Conservation (phyloP, 495 filamentous ascomycete species). For the Rostrohypoxylon terebratum region DNA sequence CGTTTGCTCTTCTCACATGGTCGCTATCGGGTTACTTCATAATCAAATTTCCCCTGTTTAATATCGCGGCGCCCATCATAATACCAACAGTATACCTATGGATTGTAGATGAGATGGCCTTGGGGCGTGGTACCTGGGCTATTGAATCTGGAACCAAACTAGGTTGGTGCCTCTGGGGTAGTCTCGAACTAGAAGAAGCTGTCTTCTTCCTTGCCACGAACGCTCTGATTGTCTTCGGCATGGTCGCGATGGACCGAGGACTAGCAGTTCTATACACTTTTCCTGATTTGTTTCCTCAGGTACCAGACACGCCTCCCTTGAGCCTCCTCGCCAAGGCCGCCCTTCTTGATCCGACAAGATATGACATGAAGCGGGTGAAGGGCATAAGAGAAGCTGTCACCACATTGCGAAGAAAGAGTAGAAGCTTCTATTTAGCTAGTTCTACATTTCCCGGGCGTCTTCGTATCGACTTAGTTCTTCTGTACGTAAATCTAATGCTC, state of each 20-base stretch:
- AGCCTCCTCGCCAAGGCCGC: slow-evolving; percentile 59
- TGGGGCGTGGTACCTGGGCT: slow-evolving; percentile 72
- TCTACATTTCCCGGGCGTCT: slow-evolving; percentile 70
- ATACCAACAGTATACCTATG: slow-evolving; percentile 75
- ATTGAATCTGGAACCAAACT: slow-evolving; percentile 73
- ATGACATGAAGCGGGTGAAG: slow-evolving; percentile 63
- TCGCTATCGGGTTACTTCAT: slow-evolving; percentile 69
- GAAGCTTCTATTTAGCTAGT: slow-evolving; percentile 77
- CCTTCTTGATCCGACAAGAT: slow-evolving; percentile 54
- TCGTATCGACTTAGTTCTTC: slow-evolving; percentile 71
- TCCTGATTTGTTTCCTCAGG: slow-evolving; percentile 59
- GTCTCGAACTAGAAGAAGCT: slow-evolving; percentile 75
- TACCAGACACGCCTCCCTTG: slow-evolving; percentile 58
- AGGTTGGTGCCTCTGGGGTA: slow-evolving; percentile 67
- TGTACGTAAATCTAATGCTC: slow-evolving; percentile 53
- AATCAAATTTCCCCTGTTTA: slow-evolving; percentile 63
- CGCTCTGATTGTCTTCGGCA: slow-evolving; percentile 71
- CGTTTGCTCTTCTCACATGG: slow-evolving; percentile 73
- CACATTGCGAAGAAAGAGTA: slow-evolving; percentile 67
- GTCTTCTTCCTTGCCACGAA: slow-evolving; percentile 76
- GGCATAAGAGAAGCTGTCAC: slow-evolving; percentile 66
- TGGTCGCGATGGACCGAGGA: slow-evolving; percentile 72
- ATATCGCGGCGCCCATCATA: slow-evolving; percentile 65
- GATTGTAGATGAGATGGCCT: slow-evolving; percentile 71
- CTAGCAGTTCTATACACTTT: slow-evolving; percentile 68